Evolutionary conservation across 345 rosid species (phyloP), one percentile per base, ranked within the genome.

Genomic region (Ailanthus altissimus): DNA sequence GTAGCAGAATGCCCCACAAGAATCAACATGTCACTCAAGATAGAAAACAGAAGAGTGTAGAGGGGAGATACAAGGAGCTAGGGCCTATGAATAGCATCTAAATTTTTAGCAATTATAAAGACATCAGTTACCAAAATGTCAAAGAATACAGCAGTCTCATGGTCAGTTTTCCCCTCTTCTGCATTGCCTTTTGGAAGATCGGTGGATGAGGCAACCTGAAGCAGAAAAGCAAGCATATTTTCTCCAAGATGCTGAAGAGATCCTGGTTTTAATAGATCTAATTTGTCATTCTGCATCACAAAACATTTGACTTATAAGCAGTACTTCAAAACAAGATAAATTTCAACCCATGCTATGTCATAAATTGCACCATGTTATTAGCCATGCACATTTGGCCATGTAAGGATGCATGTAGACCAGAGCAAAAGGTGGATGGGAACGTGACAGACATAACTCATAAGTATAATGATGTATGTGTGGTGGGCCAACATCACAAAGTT

Each of bases 211-310:
- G 83, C 97, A 84, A 80, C 79, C 46, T 85, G 93, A 75, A 91
- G 84, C 60, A 96, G 92, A 85, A 93, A 96, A 75, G 97, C 89
- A 77, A 96, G 99, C 93, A 93, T 86, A 81, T 96, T 93, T 83
- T 96, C 99, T 72, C 99, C 98, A 73, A 89, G 91, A 89, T 96
- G 98, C 86, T 96, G 99, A 73, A 96, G 97, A 26, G 99, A 93
- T 76, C 99, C 99, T 45, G 93, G 77, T 82, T 93, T 91, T 79
- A 96, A 74, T 43, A 96, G 89, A 80, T 96, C 94, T 76, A 93
- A 45, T 80, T 87, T 96, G 90, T 96, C 99, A 79, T 96, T 96
- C 99, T 96, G 93, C 86, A 84, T 0, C 20, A 59, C 72, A 76
- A 70, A 65, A 75, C 53, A 40, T 26, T 56, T 53, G 63, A 75